Evolutionary conservation across 768 basidiomycete species (phyloP), one percentile per base, ranked within the genome.

Genomic region (Infundibulicybe gibba): DNA sequence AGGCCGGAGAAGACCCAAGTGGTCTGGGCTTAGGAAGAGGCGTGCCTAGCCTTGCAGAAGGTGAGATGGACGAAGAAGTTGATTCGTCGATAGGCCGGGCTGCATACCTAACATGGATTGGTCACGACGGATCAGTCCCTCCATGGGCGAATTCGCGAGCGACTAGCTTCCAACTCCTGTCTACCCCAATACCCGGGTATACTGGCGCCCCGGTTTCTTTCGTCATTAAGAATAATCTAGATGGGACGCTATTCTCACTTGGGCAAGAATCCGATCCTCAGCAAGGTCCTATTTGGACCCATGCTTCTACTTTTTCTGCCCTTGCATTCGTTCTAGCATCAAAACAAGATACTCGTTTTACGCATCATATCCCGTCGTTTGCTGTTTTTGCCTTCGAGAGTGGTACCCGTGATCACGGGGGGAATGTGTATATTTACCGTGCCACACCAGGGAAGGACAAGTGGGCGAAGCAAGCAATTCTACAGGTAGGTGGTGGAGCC

Each of bases 321-420:
- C 76, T 99, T 19, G 79, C 92, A 1, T 99, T 97, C 60, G 95
- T 99, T 34, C 73, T 99, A 42, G 92, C 92, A 8, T 92, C 90
- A 11, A 97, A 97, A 61, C 83, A 81, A 21, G 92, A 97, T 62
- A 83, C 88, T 1, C 81, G 91, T 15, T 93, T 94, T 67, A 89
- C 90, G 1, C 79, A 87, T 57, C 93, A 97, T 58, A 64, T 81
- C 31, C 63, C 75, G 0, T 64, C 65, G 1, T 62, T 70, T 37
- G 74, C 74, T 5, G 83, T 90, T 2, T 68, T 92, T 40, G 92
- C 92, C 0, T 94, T 97, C 54, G 94, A 97, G 64, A 82, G 82
- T 49, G 90, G 88, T 10, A 60, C 75, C 1, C 66, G 70, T 31
- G 77, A 79, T 48, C 77, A 81, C 20, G 84, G 86, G 19, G 87